Percentiles rank a stretch among this genome's conserved stretches.
These are phyloP conservation scores for Phytophthora parvispora DNA, from an alignment of 352 stramenopile genomes.

Conservation along the genomic window DNA sequence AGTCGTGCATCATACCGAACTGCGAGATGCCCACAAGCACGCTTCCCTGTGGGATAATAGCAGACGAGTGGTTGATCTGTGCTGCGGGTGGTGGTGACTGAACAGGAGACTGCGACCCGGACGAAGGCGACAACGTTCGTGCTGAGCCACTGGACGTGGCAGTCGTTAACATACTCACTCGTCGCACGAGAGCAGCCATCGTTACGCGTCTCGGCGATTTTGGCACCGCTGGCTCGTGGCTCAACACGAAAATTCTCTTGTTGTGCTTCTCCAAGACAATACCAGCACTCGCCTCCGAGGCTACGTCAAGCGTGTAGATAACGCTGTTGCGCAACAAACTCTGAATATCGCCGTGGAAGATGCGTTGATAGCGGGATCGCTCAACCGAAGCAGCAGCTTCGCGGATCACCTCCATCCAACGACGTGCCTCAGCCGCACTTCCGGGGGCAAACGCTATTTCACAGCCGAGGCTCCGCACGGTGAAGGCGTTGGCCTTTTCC, in stretches of 20 bases:
- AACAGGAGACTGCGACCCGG: neutral
- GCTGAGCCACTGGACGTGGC: constrained; percentile 17
- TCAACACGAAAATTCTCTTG: constrained; percentile 74
- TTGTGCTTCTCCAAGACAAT: constrained; percentile 69
- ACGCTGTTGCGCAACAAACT: constrained; percentile 57
- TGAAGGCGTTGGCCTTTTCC: constrained; percentile 69
- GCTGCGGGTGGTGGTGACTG: constrained; percentile 1
- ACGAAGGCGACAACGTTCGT: constrained; percentile 16
- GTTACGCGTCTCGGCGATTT: constrained; percentile 11
- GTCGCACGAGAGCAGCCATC: constrained; percentile 29
- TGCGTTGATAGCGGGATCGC: constrained; percentile 42
- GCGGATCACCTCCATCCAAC: constrained; percentile 60
- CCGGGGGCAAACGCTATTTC: constrained; percentile 60
- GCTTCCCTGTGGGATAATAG: constrained; percentile 59
- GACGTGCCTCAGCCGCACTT: constrained; percentile 46
- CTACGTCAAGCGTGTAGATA: constrained; percentile 57
- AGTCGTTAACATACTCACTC: constrained; percentile 28
- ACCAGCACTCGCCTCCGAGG: constrained; percentile 24
- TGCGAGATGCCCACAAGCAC: constrained; percentile 66
- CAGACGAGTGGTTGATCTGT: constrained; percentile 5
- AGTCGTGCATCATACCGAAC: constrained; percentile 72
- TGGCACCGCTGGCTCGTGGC: constrained; percentile 36
- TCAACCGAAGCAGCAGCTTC: constrained; percentile 32
- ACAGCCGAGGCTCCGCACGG: constrained; percentile 54
- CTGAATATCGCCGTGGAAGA: constrained; percentile 66